A percentile compares a stretch with the other conserved stretches of the same genome.
Conservation (phyloP, 331 rosid species). For the Prunus yedoensis region DNA sequence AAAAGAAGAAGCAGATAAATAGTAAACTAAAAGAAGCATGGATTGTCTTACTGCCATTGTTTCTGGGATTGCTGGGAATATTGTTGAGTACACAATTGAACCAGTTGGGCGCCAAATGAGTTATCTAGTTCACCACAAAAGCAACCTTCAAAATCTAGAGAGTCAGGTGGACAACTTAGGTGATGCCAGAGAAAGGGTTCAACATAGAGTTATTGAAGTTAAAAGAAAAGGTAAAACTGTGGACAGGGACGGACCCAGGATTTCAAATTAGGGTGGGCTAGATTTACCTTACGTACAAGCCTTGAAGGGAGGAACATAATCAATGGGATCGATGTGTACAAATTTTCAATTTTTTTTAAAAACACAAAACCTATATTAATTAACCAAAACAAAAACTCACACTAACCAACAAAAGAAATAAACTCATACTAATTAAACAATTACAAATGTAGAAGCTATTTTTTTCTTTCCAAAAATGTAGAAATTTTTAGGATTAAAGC, state of each 20-base stretch:
- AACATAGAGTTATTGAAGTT: background rate
- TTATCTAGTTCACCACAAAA: background rate
- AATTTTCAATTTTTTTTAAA: too few relatives aligned
- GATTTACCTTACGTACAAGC: too few relatives aligned
- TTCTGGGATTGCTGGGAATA: background rate
- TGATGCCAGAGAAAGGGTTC: background rate
- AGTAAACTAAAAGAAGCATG: background rate
- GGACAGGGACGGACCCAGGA: background rate
- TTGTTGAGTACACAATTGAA: background rate
- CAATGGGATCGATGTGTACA: too few relatives aligned
- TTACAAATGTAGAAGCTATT: too few relatives aligned
- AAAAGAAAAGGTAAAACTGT: background rate
- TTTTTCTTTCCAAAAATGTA: too few relatives aligned
- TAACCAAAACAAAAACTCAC: too few relatives aligned
- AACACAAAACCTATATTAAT: too few relatives aligned
- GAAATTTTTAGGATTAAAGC: too few relatives aligned
- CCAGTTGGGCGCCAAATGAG: background rate
- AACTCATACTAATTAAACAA: too few relatives aligned
- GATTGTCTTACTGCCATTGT: background rate
- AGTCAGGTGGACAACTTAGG: background rate
- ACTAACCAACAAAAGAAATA: too few relatives aligned
- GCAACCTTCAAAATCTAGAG: background rate
- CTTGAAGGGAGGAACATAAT: too few relatives aligned
- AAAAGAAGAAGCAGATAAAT: background rate
- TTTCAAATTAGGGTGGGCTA: too few relatives aligned